These are phyloP conservation scores for Malassezia sympodialis DNA, from an alignment of 1,284 basidiomycete species.

Conservation along the genomic window DNA sequence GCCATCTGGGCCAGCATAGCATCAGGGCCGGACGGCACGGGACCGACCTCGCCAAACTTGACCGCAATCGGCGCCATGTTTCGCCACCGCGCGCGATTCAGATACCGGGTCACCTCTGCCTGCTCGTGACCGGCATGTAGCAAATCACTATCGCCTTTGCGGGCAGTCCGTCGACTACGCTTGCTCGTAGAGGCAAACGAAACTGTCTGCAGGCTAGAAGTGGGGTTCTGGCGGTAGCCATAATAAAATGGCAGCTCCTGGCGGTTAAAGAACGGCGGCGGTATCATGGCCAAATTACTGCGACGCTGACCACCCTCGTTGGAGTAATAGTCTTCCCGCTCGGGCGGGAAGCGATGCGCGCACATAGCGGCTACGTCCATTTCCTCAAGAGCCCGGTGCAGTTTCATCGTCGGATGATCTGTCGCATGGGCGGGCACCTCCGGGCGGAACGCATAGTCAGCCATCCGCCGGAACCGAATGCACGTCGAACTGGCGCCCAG, in stretches of 20 bases:
- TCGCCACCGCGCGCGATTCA: conserved; percentile 17
- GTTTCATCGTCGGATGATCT: conserved; percentile 19
- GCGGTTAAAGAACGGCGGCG: conserved; percentile 37
- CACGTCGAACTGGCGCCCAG: conserved; percentile 70
- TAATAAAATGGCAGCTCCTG: conserved; percentile 33
- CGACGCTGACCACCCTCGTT: background rate
- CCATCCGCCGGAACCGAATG: conserved; percentile 62
- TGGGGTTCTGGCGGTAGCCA: conserved; percentile 26
- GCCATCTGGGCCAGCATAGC: background rate
- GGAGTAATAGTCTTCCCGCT: conserved; percentile 25
- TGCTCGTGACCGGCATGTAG: background rate
- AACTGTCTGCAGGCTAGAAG: conserved; percentile 24
- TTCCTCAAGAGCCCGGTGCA: conserved; percentile 26
- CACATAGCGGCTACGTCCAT: conserved; percentile 32
- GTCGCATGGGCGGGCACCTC: conserved; percentile 4
- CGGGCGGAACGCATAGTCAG: conserved; percentile 40
- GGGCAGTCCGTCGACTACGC: conserved; percentile 7
- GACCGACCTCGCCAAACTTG: conserved; percentile 5
- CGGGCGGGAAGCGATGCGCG: conserved; percentile 19
- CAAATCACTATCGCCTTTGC: conserved; percentile 8
- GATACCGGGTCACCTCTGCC: conserved; percentile 9
- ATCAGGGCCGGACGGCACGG: conserved; percentile 3
- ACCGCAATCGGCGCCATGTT: conserved; percentile 16
- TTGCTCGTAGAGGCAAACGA: conserved; percentile 7
- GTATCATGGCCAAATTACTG: conserved; percentile 33